Evolutionary conservation across 2,329 filamentous ascomycete genomes (phyloP), one percentile per base, ranked within the genome.

Genomic region (Lasiodiplodia sp.): DNA sequence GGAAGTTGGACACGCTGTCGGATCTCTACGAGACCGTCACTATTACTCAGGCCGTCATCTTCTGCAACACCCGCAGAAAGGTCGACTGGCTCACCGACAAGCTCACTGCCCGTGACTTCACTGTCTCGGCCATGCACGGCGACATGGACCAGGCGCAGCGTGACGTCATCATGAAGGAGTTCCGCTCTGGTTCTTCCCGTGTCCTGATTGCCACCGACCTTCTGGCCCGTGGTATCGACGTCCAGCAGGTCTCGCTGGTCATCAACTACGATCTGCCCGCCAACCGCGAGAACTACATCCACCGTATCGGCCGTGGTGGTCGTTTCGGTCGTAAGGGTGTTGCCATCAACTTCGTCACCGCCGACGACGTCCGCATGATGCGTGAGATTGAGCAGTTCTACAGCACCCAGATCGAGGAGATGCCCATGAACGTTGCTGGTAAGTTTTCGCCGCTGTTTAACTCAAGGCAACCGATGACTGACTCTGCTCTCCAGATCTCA

Each of bases 1-100:
- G 96, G 96, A 99, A 99, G 87, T 91, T 99, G 74, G 96, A 99
- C 84, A 99, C 96, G 71, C 93, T 99, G 72, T 98, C 93, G 78
- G 96, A 99, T 85, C 86, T 99, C 76, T 99, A 99, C 88, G 96
- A 99, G 87, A 99, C 96, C 68, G 92, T 99, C 81, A 99, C 96
- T 82, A 99, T 98, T 80, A 99, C 96, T 77, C 96, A 99, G 85
- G 96, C 96, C 70, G 96, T 99, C 84, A 99, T 99, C 86, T 99
- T 99, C 92, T 99, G 96, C 91, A 99, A 99, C 91, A 99, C 96
- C 81, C 92, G 96, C 83, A 92, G 95, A 89, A 99, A 99, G 94
- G 96, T 99, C 79, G 96, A 99, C 87, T 99, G 96, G 96, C 92
- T 99, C 77, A 98, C 96, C 75, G 95, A 98, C 86, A 98, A 98